A percentile compares a stretch with the other conserved stretches of the same genome.
Conservation (phyloP, 139 green algal genomes). For the Tetradesmus obliquus region DNA sequence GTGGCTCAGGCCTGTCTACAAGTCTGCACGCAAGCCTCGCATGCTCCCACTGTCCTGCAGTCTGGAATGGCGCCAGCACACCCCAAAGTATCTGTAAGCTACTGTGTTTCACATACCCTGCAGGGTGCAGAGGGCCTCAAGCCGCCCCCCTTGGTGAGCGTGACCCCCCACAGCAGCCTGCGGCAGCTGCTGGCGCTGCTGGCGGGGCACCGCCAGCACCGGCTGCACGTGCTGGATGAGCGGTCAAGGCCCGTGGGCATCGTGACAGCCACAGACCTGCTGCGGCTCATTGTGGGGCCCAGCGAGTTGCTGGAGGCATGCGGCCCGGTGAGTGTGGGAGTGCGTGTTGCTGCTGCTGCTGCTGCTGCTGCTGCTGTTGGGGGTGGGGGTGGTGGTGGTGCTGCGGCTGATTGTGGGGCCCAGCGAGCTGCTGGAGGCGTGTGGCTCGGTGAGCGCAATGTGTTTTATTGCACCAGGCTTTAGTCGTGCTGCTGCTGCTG, state of each 20-base stretch:
- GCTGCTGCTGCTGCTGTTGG: neutral
- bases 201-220: neutral
- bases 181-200: conserved; percentile 25
- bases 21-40: no score
- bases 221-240: conserved; percentile 36
- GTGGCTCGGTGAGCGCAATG: neutral
- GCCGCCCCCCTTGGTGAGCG: neutral
- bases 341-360: neutral
- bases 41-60: no score
- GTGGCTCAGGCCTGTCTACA: no score
- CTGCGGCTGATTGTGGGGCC: conserved; percentile 10
- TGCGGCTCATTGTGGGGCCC: conserved; percentile 30
- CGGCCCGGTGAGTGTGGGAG: neutral
- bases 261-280: conserved; percentile 42
- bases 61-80: neutral
- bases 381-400: neutral
- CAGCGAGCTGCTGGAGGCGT: conserved; percentile 25
- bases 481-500: no score
- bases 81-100: no score
- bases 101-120: no score
- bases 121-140: conserved; percentile 32
- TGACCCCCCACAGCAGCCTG: neutral
- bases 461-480: no score
- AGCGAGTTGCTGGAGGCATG: conserved; percentile 34
- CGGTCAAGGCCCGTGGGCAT: conserved; percentile 10